Evolutionary conservation across 2,329 filamentous ascomycete species (phyloP).

Genomic region (Epichloe aotearoae): DNA sequence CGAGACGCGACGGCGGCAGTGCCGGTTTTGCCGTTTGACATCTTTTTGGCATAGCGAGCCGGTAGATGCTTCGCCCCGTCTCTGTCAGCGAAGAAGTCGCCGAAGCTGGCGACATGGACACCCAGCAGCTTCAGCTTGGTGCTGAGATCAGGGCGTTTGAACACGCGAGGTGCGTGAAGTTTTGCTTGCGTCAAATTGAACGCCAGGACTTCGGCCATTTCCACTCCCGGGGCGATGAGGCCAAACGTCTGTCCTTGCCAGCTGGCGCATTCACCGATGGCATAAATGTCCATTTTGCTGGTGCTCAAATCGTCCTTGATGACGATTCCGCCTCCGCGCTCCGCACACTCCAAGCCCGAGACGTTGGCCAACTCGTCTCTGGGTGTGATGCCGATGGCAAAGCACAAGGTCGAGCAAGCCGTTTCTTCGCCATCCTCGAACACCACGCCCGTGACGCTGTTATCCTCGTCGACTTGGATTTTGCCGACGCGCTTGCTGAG

Average conservation of each 20-base stretch:
- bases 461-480: conserved; percentile 54
- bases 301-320: conserved; percentile 56
- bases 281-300: conserved; percentile 61
- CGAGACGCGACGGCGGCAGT: background rate
- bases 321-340: conserved; percentile 63
- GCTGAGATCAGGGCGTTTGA: conserved; percentile 76
- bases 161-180: conserved; percentile 52
- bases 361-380: conserved; percentile 62
- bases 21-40: background rate
- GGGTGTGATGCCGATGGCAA: conserved; percentile 76
- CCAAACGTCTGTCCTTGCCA: conserved; percentile 82
- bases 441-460: conserved; percentile 57
- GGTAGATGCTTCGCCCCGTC: conserved; percentile 71
- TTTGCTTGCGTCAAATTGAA: conserved; percentile 84
- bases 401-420: conserved; percentile 71
- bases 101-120: conserved; percentile 85
- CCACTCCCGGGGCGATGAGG: conserved; percentile 76
- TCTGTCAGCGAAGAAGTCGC: conserved; percentile 83
- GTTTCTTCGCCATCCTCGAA: conserved; percentile 74
- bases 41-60: conserved; percentile 31
- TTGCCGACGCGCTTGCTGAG: conserved; percentile 61
- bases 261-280: conserved; percentile 82
- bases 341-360: conserved; percentile 59
- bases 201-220: conserved; percentile 84
- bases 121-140: conserved; percentile 84